Evolutionary conservation across 495 filamentous ascomycete genomes (phyloP).

Genomic region (Hypoxylon trugodes): DNA sequence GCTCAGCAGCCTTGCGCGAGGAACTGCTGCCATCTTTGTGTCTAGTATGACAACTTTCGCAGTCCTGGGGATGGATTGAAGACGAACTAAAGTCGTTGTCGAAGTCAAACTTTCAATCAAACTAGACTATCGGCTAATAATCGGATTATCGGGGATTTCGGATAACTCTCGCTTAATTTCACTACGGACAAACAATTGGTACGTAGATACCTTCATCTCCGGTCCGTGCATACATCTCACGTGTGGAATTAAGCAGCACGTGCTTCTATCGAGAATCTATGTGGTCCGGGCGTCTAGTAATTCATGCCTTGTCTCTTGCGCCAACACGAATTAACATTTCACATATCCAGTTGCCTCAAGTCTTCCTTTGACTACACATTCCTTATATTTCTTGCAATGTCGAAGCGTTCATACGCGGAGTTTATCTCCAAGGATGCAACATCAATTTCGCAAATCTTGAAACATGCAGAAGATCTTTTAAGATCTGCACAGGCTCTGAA

Average conservation of each 20-base stretch:
- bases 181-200: neutral
- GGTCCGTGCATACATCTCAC: too few species aligned
- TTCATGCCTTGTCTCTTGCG: too few species aligned
- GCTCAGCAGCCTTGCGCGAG: constrained; percentile 75
- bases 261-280: too few species aligned
- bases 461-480: constrained; percentile 46
- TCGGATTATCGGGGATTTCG: too few species aligned
- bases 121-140: too few species aligned
- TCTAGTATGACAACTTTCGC: neutral
- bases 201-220: neutral
- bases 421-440: constrained; percentile 22
- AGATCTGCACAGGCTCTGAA: constrained; percentile 41
- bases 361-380: too few species aligned
- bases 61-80: neutral
- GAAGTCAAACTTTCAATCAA: too few species aligned
- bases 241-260: too few species aligned
- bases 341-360: too few species aligned
- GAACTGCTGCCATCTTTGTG: constrained; percentile 69
- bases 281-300: too few species aligned
- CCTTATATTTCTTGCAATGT: constrained; percentile 34
- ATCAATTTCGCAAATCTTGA: constrained; percentile 31
- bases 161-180: too few species aligned
- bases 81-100: constrained; percentile 20
- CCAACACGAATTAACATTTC: too few species aligned
- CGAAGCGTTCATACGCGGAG: constrained; percentile 40